phyloP scores from a whole-genome alignment of 2,329 filamentous ascomycete genomes.

The Polychaeton citri region DNA sequence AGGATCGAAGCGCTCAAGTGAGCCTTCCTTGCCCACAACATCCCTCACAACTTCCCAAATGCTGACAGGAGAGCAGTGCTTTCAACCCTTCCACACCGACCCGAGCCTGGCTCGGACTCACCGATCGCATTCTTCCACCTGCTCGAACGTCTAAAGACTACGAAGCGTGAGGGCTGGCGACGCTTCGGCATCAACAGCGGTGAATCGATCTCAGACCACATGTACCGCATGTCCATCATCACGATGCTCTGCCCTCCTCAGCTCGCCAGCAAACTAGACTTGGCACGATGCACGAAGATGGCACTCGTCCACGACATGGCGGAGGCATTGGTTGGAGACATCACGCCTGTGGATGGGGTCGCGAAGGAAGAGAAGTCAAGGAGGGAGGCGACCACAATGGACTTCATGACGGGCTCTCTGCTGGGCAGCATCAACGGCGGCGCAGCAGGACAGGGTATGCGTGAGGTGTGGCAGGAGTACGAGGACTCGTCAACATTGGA shows the following conservation, averaged over 20 bases:
- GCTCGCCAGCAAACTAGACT: constrained; percentile 58
- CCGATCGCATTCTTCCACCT: constrained; percentile 90
- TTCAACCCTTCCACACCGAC: constrained; percentile 45
- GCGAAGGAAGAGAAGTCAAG: constrained; percentile 78
- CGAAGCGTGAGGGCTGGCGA: constrained; percentile 89
- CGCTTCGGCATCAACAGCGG: constrained; percentile 64
- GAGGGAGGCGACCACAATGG: constrained; percentile 80
- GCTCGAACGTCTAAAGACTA: constrained; percentile 87
- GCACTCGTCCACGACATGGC: constrained; percentile 96
- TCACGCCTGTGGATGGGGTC: constrained; percentile 82
- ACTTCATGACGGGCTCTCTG: constrained; percentile 64
- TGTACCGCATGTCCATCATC: constrained; percentile 98
- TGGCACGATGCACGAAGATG: constrained; percentile 83
- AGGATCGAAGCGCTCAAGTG: background rate
- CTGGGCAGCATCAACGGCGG: constrained; percentile 66
- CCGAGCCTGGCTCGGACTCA: constrained; percentile 50
- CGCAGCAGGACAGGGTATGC: constrained; percentile 54
- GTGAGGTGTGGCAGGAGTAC: constrained; percentile 85
- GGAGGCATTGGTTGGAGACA: constrained; percentile 86
- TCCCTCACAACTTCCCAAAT: too few species aligned
- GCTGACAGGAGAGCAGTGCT: constrained; percentile 45
- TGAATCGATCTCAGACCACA: constrained; percentile 94
- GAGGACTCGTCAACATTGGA: constrained; percentile 77
- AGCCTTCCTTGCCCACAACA: background rate
- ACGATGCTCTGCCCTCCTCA: constrained; percentile 77